Base-by-base conservation (phyloP, 148 eudicot species). In the Agrostemma githago region DNA sequence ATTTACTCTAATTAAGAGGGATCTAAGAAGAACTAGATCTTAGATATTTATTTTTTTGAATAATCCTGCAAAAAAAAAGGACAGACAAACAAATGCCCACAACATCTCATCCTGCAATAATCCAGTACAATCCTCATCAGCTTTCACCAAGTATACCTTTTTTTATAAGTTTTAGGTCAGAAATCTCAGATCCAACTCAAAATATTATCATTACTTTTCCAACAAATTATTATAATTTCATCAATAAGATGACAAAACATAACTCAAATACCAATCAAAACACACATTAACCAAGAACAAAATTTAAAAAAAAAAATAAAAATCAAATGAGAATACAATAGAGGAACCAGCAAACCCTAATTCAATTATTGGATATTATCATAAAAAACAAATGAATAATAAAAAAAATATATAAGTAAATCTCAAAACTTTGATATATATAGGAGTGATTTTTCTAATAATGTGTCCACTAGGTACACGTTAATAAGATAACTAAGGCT, bases 81-180 rank as follows among this genome's bases (percentile, higher is more conserved):
- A 80, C 79, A 76, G 77, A 72, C 83, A 76, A 66, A 72, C 67
- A 60, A 72, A 66, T 76, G 76, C 72, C 72, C 72, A 69, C 60
- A 48, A 51, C 56, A 51, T 51, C 56, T 51, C 26, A 59, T 51
- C 8, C 72, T 69, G 72, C 72, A 51, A 62, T 40, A 73, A 44
- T 34, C 15, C 15, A 53, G 61, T 70, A 70, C 72, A 51, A 70
- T 70, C 44, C 38, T 48, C 38, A 17, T 51, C 48, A 26, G 34
- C 62, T 15, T 58, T 17, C 21, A 59, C 57, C 11, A 39, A 42
- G 4, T 19, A 11, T 1, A 34, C 12, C 26, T 26, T 26, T 26
- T 26, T 26, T 26, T 26, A 26, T 26, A 54, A 44, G 53, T 20
- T 51, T 56, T 60, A 60, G 62, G 73, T 73, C 73, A 59, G 26